Percentiles rank a stretch among this genome's conserved stretches.
These are phyloP conservation scores for Candida tropicalis DNA, from an alignment of 1,139 yeast species.

Conservation along the genomic window DNA sequence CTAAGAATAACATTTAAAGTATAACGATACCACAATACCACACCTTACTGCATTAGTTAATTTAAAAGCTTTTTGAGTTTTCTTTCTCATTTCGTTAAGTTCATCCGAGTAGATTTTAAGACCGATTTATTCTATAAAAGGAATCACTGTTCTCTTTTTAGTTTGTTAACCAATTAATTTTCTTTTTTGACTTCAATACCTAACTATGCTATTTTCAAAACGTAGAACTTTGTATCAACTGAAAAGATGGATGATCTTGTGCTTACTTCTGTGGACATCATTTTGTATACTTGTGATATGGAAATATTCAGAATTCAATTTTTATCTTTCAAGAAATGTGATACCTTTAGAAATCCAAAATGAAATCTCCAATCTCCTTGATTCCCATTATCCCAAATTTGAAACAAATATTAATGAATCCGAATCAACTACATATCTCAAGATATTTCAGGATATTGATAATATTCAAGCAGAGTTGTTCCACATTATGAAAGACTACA, in stretches of 20 bases:
- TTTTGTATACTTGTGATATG: neutral
- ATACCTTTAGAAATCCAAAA: neutral
- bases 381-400: constrained; percentile 8
- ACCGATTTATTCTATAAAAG: too few species aligned
- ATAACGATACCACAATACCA: too few species aligned
- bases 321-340: neutral
- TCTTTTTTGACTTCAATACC: neutral
- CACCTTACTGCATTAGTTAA: too few species aligned
- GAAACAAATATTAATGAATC: neutral
- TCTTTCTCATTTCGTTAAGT: too few species aligned
- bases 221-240: neutral
- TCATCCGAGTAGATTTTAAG: too few species aligned
- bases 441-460: neutral
- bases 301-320: neutral
- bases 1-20: too few species aligned
- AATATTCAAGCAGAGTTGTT: constrained; percentile 8
- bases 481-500: constrained; percentile 10
- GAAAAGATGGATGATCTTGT: neutral
- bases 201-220: neutral
- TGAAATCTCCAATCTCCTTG: constrained; percentile 7
- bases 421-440: constrained; percentile 9
- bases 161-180: neutral
- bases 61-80: too few species aligned
- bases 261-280: neutral
- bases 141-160: too few species aligned